phyloP scores from a whole-genome alignment of 257 asterid species.

The Gynochthodes officinalis region DNA sequence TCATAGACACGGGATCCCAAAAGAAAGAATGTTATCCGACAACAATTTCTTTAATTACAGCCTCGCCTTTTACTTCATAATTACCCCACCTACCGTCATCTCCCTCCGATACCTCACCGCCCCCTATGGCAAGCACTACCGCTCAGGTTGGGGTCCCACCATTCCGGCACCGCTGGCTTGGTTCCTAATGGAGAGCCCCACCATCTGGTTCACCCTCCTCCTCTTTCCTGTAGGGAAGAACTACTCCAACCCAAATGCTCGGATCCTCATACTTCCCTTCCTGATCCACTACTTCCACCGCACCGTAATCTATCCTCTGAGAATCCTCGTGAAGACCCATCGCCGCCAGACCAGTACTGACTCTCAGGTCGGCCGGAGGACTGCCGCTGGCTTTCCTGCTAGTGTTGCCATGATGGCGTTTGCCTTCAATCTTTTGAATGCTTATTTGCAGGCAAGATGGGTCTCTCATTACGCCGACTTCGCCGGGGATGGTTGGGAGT shows the following conservation, averaged over 20 bases:
- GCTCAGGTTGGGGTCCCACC: slow-evolving; percentile 62
- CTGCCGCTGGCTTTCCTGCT: slow-evolving; percentile 33
- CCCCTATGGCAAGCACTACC: slow-evolving; percentile 69
- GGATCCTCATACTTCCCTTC: slow-evolving; percentile 45
- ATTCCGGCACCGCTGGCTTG: slow-evolving; percentile 62
- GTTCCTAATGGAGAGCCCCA: slow-evolving; percentile 71
- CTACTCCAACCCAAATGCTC: slow-evolving; percentile 34
- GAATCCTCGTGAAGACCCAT: slow-evolving; percentile 26
- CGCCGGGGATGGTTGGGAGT: slow-evolving; percentile 21
- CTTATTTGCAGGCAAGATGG: slow-evolving; percentile 55
- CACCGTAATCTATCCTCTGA: slow-evolving; percentile 49
- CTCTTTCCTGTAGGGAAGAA: slow-evolving; percentile 57
- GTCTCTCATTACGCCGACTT: slow-evolving; percentile 52
- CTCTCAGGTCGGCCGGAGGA: slow-evolving; percentile 3
- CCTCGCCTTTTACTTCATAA: slow-evolving; percentile 33
- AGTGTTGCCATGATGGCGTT: slow-evolving; percentile 44
- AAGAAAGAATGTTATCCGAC: slow-evolving; percentile 38
- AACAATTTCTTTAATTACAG: slow-evolving; percentile 30
- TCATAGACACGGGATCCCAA: neutral
- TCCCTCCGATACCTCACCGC: slow-evolving; percentile 60
- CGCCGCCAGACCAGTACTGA: slow-evolving; percentile 10
- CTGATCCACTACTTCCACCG: slow-evolving; percentile 70
- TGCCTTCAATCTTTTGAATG: slow-evolving; percentile 46
- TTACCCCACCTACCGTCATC: slow-evolving; percentile 46
- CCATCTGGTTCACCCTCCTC: slow-evolving; percentile 59